Percentiles rank a stretch among this genome's conserved stretches.
Evolutionary conservation across 345 rosid genomes (phyloP).

Genomic region (Physaria fendleri): DNA sequence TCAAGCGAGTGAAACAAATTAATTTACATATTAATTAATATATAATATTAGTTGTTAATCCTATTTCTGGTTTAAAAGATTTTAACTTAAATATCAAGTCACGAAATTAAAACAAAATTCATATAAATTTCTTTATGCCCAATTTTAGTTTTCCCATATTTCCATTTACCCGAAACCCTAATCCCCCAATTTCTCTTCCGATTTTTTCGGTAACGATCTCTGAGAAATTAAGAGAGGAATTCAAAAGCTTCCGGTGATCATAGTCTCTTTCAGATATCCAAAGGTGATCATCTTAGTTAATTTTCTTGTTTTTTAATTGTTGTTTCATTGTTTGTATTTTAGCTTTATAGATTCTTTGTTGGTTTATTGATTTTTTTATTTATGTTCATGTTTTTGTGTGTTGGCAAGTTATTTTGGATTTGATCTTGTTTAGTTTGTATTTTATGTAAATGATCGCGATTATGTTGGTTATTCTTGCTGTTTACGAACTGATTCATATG

Average conservation of each 20-base stretch:
- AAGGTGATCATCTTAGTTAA: slow-evolving; percentile 17
- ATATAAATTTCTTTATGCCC: slow-evolving; percentile 24
- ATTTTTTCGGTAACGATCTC: slow-evolving; percentile 23
- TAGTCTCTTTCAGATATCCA: background rate
- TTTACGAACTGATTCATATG: background rate
- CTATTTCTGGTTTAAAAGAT: slow-evolving; percentile 21
- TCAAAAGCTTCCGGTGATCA: background rate
- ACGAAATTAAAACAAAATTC: background rate
- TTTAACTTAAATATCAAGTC: slow-evolving; percentile 29
- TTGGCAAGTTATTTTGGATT: background rate
- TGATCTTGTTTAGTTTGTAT: too few species aligned
- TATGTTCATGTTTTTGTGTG: background rate
- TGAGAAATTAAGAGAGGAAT: background rate
- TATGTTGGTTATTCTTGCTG: background rate
- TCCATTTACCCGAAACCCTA: slow-evolving; percentile 33
- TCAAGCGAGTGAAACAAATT: too few species aligned
- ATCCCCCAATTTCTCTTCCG: slow-evolving; percentile 26
- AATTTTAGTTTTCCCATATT: too few species aligned
- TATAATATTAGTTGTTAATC: too few species aligned
- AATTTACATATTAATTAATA: too few species aligned
- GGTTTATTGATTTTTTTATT: background rate
- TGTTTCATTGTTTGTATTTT: slow-evolving; percentile 16
- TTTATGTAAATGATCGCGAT: slow-evolving; percentile 3
- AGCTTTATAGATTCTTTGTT: background rate
- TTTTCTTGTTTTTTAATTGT: too few species aligned